Evolutionary conservation across 2,329 filamentous ascomycete species (phyloP).

Genomic region (Arthrobotrys megalospora): DNA sequence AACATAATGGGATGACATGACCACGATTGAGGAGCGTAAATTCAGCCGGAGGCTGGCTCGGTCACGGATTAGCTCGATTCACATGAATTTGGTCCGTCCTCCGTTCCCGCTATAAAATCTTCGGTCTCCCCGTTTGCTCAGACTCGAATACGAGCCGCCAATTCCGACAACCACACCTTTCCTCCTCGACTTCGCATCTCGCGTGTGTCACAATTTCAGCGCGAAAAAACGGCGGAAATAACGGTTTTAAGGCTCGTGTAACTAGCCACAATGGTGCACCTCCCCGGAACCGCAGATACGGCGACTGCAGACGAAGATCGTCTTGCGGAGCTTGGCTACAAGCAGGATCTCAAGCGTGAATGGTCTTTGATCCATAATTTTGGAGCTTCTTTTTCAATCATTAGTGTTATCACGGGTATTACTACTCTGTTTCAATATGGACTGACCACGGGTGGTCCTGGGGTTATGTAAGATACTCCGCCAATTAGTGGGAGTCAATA

Average conservation of each 20-base stretch:
- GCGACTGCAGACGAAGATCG: conserved; percentile 70
- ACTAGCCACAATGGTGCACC: conserved; percentile 43
- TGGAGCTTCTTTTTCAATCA: conserved; percentile 76
- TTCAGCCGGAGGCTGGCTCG: conserved; percentile 30
- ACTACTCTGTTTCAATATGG: conserved; percentile 75
- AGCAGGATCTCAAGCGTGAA: conserved; percentile 74
- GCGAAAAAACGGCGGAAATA: conserved; percentile 34
- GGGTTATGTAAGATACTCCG: conserved; percentile 61
- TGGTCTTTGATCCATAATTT: conserved; percentile 76
- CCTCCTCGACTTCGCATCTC: background rate
- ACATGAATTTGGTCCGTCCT: conserved; percentile 2
- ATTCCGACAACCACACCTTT: conserved; percentile 3
- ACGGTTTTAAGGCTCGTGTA: conserved; percentile 30
- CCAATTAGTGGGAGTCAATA: background rate
- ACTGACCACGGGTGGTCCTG: conserved; percentile 72
- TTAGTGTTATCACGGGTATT: conserved; percentile 75
- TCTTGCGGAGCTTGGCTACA: conserved; percentile 74
- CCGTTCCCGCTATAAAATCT: conserved; percentile 34
- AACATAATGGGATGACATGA: conserved; percentile 32
- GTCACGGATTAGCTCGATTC: conserved; percentile 28
- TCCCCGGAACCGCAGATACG: conserved; percentile 38
- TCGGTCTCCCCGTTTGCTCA: conserved; percentile 29
- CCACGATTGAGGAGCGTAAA: conserved; percentile 21
- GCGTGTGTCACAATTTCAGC: background rate
- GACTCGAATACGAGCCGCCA: conserved; percentile 32